These are phyloP conservation scores for Sisymbrium altissimum DNA, from an alignment of 345 rosid genomes.

Conservation along the genomic window DNA sequence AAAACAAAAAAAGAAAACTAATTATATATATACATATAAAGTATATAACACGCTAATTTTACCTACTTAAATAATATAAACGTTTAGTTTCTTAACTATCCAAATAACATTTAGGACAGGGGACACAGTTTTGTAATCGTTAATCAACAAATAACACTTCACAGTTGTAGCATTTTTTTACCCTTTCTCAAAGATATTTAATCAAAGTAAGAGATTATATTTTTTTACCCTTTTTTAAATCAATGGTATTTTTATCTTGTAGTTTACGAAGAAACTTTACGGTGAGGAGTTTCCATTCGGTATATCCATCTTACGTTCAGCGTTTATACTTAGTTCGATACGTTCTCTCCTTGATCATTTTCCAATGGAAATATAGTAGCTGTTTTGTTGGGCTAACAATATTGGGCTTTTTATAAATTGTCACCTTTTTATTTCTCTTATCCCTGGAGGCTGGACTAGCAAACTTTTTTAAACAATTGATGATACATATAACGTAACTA, in stretches of 20 bases:
- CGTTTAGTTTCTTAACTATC: neutral
- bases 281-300: neutral
- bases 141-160: neutral
- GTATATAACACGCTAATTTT: neutral
- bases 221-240: neutral
- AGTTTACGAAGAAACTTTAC: neutral
- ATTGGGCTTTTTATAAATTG: neutral
- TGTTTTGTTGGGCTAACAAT: slow-evolving; percentile 1
- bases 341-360: neutral
- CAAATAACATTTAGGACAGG: neutral
- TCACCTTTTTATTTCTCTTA: no score
- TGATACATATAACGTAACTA: no score
- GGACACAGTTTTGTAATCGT: no score
- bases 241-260: neutral
- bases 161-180: neutral
- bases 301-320: no score
- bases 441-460: no score
- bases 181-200: neutral
- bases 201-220: neutral
- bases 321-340: neutral
- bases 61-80: neutral
- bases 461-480: no score
- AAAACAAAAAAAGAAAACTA: neutral
- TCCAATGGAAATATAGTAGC: neutral
- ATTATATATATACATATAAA: neutral